Evolutionary conservation across 1,284 basidiomycete genomes (phyloP).

Genomic region (Inonotus obliquus): DNA sequence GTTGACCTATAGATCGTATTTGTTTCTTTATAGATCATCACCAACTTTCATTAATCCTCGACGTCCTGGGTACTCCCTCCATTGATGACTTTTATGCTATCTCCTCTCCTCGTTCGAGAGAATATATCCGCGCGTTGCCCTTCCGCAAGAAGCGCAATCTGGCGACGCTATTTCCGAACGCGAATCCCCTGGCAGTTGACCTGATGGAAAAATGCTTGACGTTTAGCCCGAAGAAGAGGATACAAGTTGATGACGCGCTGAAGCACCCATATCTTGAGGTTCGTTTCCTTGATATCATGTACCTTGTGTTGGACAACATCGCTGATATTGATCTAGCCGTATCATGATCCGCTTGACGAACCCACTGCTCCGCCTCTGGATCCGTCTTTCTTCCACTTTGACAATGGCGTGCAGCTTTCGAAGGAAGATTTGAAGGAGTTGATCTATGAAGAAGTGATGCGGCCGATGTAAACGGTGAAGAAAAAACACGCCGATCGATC

Average conservation of each 20-base stretch:
- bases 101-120: constrained; percentile 78
- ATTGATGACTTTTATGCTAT: constrained; percentile 93
- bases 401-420: constrained; percentile 59
- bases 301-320: not conserved
- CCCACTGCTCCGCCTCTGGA: constrained; percentile 77
- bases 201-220: constrained; percentile 85
- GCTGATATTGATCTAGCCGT: constrained; percentile 47
- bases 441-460: constrained; percentile 27
- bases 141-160: constrained; percentile 87
- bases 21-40: constrained; percentile 66
- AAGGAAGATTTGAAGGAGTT: constrained; percentile 63
- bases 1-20: not conserved
- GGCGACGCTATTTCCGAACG: constrained; percentile 68
- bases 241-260: constrained; percentile 87
- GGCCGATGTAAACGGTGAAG: constrained; percentile 10
- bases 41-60: constrained; percentile 82
- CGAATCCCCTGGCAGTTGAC: constrained; percentile 86
- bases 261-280: constrained; percentile 90
- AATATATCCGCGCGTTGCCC: constrained; percentile 90
- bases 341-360: constrained; percentile 88
- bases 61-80: constrained; percentile 85
- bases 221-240: constrained; percentile 90
- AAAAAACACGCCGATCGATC: not conserved
- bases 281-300: constrained; percentile 22
- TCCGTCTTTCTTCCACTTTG: constrained; percentile 89